Evolutionary conservation across 2,329 filamentous ascomycete genomes (phyloP).

Genomic region (Pseudogymnoascus sp.): DNA sequence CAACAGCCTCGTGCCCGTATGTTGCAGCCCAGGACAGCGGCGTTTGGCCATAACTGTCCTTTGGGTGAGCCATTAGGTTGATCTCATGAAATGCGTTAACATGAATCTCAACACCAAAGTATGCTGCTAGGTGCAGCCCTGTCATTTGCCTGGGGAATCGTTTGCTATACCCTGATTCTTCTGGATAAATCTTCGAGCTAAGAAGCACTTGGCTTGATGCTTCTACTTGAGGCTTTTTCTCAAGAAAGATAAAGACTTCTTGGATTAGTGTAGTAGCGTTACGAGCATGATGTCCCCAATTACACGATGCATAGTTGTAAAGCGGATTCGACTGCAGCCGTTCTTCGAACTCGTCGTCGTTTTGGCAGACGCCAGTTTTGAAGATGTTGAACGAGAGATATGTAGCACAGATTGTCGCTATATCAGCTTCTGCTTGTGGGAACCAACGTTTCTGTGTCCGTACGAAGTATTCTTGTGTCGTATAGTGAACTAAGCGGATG

Average conservation of each 20-base stretch:
- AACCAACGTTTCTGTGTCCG: conserved; percentile 9
- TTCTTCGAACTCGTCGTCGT: conserved; percentile 8
- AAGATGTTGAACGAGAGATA: conserved; percentile 27
- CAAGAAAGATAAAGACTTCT: conserved; percentile 8
- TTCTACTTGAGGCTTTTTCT: conserved; percentile 1
- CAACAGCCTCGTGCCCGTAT: too few relatives aligned
- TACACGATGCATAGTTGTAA: conserved; percentile 15
- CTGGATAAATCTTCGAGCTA: too few relatives aligned
- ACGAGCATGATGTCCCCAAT: conserved; percentile 17
- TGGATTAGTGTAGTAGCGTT: too few relatives aligned
- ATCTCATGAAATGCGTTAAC: neutral
- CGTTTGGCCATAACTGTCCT: too few relatives aligned
- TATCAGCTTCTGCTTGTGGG: conserved; percentile 10
- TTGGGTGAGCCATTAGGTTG: neutral
- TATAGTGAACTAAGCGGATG: conserved; percentile 19
- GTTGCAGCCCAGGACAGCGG: too few relatives aligned
- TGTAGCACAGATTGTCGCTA: conserved; percentile 15
- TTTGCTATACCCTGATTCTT: neutral
- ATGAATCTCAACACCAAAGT: neutral
- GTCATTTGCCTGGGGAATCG: neutral
- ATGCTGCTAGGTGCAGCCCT: conserved; percentile 8
- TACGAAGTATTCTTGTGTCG: conserved; percentile 35
- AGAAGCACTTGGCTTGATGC: conserved; percentile 10
- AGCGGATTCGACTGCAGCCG: conserved; percentile 9
- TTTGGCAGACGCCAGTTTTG: conserved; percentile 12